Base-by-base conservation (phyloP, 495 filamentous ascomycete species). In the Tuber indicum region DNA sequence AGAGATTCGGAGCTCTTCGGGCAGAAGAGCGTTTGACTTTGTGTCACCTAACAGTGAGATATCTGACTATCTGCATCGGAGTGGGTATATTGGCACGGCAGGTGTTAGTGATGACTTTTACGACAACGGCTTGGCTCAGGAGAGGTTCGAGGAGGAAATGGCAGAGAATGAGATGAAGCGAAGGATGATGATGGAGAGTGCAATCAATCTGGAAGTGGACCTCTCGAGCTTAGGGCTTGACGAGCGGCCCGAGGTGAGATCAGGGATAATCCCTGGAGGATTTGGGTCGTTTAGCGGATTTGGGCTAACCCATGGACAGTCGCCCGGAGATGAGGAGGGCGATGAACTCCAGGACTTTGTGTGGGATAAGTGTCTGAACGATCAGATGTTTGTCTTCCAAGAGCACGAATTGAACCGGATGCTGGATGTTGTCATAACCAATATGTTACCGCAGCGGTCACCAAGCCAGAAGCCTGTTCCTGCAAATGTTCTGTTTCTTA, bases 301-400 rank as follows among this genome's bases (percentile, higher is more conserved):
- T 72, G 66, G 75, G 71, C 80, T 86, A 76, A 84, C 74, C 10
- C 66, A 62, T 16, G 52, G 16, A 72, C 81, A 98, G 93, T 87
- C 90, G 47, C 87, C 90, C 2, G 94, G 80, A 36, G 82, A 94
- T 77, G 95, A 98, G 47, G 85, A 93, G 32, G 94, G 97, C 82
- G 93, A 92, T 75, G 93, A 97, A 74, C 89, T 91, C 69, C 94
- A 97, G 82, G 96, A 98, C 75, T 99, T 99, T 79, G 91, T 97
- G n/a, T 99, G 96, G 96, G 92, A 93, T 81, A 88, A 91, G 82
- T 99, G 96, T 85, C 86, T 97, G 70, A 94, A 97, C 82, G 96
- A 99, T 84, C 96, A 99, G 83, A 99, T 99, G 96, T 99, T 99
- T 81, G 96, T 99, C 41, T 98, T 99, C 84, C 96, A 98, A 85